Evolutionary conservation across 2,329 filamentous ascomycete genomes (phyloP).

Genomic region (Pseudogymnoascus sp.): DNA sequence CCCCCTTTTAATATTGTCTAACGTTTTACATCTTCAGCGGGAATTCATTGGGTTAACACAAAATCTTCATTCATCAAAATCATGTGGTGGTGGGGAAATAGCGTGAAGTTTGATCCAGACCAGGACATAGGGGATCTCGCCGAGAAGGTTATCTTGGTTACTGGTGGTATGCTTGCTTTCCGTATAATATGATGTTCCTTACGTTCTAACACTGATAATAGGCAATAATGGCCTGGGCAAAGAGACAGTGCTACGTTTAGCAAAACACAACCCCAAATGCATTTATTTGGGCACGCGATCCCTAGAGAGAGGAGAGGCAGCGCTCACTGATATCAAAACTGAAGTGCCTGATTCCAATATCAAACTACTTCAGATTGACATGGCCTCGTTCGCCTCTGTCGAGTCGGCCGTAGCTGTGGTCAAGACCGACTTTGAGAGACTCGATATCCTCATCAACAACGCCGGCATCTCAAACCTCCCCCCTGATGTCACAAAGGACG

Average conservation of each 20-base stretch:
- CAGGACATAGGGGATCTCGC: conserved; percentile 29
- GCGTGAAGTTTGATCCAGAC: conserved; percentile 24
- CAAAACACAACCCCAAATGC: conserved; percentile 1
- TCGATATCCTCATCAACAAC: conserved; percentile 36
- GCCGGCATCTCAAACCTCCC: conserved; percentile 27
- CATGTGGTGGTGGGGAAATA: background rate
- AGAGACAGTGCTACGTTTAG: background rate
- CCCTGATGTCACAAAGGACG: conserved; percentile 25
- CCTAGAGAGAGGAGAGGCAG: conserved; percentile 27
- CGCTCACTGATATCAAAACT: conserved; percentile 30
- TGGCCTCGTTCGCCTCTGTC: background rate
- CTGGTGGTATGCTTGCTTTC: conserved; percentile 28
- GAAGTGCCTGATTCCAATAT: conserved; percentile 9
- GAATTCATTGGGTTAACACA: background rate
- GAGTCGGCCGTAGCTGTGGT: conserved; percentile 5
- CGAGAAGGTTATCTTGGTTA: conserved; percentile 38
- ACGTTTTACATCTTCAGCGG: background rate
- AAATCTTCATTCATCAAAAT: background rate
- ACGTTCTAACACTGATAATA: background rate
- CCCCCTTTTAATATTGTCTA: background rate
- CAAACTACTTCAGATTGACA: conserved; percentile 6
- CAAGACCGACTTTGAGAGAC: conserved; percentile 15
- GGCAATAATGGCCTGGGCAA: conserved; percentile 4
- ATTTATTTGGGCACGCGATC: conserved; percentile 33
- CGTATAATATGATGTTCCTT: conserved; percentile 15